Conservation (phyloP, 176 grass and related monocot species). For the Dactylis glomerata region DNA sequence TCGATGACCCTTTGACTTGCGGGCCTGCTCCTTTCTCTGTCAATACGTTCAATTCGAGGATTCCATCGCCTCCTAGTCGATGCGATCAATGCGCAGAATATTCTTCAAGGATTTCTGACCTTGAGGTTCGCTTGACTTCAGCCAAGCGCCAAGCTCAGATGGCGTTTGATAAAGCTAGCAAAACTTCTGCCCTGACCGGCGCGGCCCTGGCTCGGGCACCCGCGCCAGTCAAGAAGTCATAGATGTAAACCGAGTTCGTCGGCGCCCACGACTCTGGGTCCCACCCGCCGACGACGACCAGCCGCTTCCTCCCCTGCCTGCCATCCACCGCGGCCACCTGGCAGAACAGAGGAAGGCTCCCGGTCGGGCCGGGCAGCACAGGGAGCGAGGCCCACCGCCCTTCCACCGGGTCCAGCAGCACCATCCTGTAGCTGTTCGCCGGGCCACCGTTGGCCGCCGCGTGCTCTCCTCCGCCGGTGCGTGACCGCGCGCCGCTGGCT, state of each 20-base stretch:
- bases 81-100: too few relatives aligned
- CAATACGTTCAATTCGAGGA: too few relatives aligned
- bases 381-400: conserved; percentile 52
- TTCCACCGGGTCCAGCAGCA: conserved; percentile 44
- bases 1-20: too few relatives aligned
- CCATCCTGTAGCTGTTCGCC: conserved; percentile 45
- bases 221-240: conserved; percentile 55
- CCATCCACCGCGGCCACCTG: conserved; percentile 52
- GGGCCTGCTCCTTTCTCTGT: too few relatives aligned
- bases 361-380: conserved; percentile 2
- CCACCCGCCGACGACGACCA: conserved; percentile 82
- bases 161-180: too few relatives aligned
- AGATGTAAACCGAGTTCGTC: conserved; percentile 60
- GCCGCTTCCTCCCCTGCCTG: conserved; percentile 27
- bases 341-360: conserved; percentile 82
- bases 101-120: too few relatives aligned
- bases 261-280: conserved; percentile 74
- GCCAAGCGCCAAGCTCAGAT: too few relatives aligned
- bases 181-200: too few relatives aligned
- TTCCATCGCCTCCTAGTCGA: too few relatives aligned
- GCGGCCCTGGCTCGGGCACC: conserved; percentile 45
- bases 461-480: too few relatives aligned
- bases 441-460: not conserved
- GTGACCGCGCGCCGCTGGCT: too few relatives aligned
- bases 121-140: too few relatives aligned